A percentile compares a stretch with the other conserved stretches of the same genome.
Evolutionary conservation across 2,329 filamentous ascomycete species (phyloP).

Genomic region (Rutstroemia sp.): DNA sequence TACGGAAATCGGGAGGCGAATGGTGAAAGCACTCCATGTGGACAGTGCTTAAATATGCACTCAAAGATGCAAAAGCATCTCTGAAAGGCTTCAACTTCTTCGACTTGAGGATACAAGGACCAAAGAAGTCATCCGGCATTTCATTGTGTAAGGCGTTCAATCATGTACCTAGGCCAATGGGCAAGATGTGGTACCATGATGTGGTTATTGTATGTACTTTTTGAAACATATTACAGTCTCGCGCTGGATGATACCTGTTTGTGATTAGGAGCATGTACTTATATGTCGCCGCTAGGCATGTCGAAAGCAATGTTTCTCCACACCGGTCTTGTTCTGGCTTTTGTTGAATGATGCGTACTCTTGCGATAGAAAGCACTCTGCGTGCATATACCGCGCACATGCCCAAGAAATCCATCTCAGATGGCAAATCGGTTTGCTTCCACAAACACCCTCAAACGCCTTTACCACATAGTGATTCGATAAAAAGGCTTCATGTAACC

Average conservation of each 20-base stretch:
- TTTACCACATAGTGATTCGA: background rate
- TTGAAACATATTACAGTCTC: slow-evolving; percentile 10
- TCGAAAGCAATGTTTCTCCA: background rate
- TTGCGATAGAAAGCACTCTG: background rate
- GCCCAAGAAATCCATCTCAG: background rate
- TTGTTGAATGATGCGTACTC: background rate
- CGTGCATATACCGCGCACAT: background rate
- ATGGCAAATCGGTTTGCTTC: background rate
- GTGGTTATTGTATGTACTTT: slow-evolving; percentile 1
- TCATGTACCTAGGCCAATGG: slow-evolving; percentile 8
- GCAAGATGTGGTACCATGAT: slow-evolving; percentile 1
- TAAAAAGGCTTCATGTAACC: too few relatives aligned
- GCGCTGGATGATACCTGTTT: slow-evolving; percentile 10
- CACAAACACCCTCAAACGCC: background rate
- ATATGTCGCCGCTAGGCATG: slow-evolving; percentile 12
- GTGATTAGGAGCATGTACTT: slow-evolving; percentile 10
- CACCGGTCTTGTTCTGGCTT: background rate
- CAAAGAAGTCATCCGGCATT: slow-evolving; percentile 9
- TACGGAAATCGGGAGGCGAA: slow-evolving; percentile 16
- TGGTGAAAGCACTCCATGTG: slow-evolving; percentile 7
- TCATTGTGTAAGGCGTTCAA: slow-evolving; percentile 14
- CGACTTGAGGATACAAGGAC: background rate
- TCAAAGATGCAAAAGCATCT: background rate
- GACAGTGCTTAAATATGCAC: background rate
- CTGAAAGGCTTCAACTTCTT: background rate